These are phyloP conservation scores for Cyanidioschyzon merolae DNA, from an alignment of 23 red algal genomes.

Conservation along the genomic window DNA sequence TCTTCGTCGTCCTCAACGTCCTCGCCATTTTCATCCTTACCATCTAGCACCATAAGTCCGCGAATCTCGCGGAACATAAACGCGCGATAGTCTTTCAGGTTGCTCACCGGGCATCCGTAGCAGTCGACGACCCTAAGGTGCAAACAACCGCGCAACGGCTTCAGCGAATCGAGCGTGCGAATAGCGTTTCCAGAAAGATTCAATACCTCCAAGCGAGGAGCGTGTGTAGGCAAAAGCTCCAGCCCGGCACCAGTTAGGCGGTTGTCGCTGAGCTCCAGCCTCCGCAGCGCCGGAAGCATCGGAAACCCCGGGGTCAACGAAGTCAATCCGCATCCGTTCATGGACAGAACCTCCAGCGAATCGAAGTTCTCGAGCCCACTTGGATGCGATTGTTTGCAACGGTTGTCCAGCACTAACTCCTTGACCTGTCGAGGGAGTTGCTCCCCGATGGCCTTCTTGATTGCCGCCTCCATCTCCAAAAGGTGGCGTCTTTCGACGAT, in stretches of 20 bases:
- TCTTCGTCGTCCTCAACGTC: constrained; percentile 13
- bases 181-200: constrained; percentile 13
- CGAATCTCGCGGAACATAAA: constrained; percentile 15
- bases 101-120: constrained; percentile 13
- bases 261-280: constrained; percentile 15
- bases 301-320: constrained; percentile 3
- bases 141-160: constrained; percentile 6
- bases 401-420: constrained; percentile 12
- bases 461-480: constrained; percentile 3
- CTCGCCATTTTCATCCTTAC: background rate
- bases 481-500: background rate
- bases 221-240: background rate
- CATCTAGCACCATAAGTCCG: constrained; percentile 7
- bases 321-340: constrained; percentile 11
- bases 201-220: constrained; percentile 11
- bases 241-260: constrained; percentile 7
- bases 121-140: constrained; percentile 14
- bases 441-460: constrained; percentile 10
- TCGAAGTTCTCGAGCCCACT: constrained; percentile 13
- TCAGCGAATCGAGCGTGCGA: constrained; percentile 6
- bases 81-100: background rate
- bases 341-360: constrained; percentile 8
- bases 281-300: constrained; percentile 9
- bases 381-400: constrained; percentile 6
- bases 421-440: constrained; percentile 3